Base-by-base conservation (phyloP, 371 early-diverging fungal genomes). In the Rhizoclosmatium hyalinum region DNA sequence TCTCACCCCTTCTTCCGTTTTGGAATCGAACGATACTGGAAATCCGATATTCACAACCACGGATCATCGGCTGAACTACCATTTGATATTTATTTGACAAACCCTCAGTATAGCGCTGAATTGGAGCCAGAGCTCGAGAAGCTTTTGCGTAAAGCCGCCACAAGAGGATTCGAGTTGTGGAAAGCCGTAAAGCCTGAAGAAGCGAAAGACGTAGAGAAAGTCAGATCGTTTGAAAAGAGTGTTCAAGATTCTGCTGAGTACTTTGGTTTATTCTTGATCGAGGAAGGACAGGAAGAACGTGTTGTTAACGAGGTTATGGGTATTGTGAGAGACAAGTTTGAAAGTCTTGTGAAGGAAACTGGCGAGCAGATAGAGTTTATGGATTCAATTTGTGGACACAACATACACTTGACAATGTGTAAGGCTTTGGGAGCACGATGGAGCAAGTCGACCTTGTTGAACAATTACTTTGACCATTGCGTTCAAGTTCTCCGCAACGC, bases 1-100 rank as follows among this genome's bases (percentile, higher is more conserved):
- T 8, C 3, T 4, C 76, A 76, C 53, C 71, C 72, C 6, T 65
- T 76, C 41, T 76, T 76, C 43, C 41, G 65, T 43, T 72, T 64
- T 21, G 76, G 69, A 17, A 42, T 76, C 14, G 60, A 76, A 5
- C 5, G 32, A 6, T 14, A 42, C 24, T 76, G 76, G 72, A 41
- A 66, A 6, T 66, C 57, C 19, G 53, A 47, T 10, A 47, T 76
- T 41, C 60, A 72, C 39, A 4, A 1, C 41, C 10, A 6, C 41
- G 76, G 76, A 4, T 32, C 42, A 12, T 17, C 12, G n/a, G 14
- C 62, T 14, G 21, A 21, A 12, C 6, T 63, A 10, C 6, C 8
- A 6, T 12, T 62, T 17, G 19, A 19, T 17, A 19, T 46, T 24
- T 47, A 12, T 2, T 72, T 72, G 45, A 50, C 12, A 12, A 72